Base-by-base conservation (phyloP, 2,329 filamentous ascomycete species). In the Stagonosporopsis cucurbitacearum region DNA sequence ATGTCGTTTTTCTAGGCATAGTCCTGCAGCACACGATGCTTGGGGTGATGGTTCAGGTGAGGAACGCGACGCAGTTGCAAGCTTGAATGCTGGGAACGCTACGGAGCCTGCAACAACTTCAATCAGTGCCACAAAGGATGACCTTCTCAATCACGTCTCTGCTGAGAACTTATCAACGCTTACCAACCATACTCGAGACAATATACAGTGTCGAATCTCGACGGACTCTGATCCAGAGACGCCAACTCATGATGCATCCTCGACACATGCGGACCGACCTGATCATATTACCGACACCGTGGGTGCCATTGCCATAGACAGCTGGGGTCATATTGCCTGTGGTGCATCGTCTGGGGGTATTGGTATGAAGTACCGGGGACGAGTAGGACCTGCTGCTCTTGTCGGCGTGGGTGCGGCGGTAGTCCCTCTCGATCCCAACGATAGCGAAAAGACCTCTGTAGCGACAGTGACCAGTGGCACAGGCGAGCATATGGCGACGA, bases 331-430 rank as follows among this genome's bases (percentile, higher is more conserved):
- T 55, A 96, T 99, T 70, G 94, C 96, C 4, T 95, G 94, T 4
- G 95, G 90, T 15, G 96, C 95, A 1, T 99, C 95, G 2, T 99
- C 96, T 15, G 95, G 95, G 6, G 95, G 95, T 1, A 99, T 99
- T 72, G 94, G 95, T 25, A 97, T 99, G 94, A 99, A 99, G 73
- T 93, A 96, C 75, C 86, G 87, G 57, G 96, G 95, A 6, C 89
- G 95, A 32, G 85, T 96, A 60, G 96, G 95, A 0, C 95, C 95
- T 28, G 96, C 95, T 30, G 95, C 95, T 19, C 83, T 99, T 15
- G 91, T 98, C 13, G 94, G 95, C 7, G 86, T 98, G 49, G 95
- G 95, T 52, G 94, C 92, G 19, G 90, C 91, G 32, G 89, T 99
- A 25, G 85, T 97, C n/a, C 94, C 94, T 1, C 80, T 82, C 23